A percentile compares a stretch with the other conserved stretches of the same genome.
Evolutionary conservation across 305 asterid species (phyloP).

Genomic region (Fraxinus angustifolia): DNA sequence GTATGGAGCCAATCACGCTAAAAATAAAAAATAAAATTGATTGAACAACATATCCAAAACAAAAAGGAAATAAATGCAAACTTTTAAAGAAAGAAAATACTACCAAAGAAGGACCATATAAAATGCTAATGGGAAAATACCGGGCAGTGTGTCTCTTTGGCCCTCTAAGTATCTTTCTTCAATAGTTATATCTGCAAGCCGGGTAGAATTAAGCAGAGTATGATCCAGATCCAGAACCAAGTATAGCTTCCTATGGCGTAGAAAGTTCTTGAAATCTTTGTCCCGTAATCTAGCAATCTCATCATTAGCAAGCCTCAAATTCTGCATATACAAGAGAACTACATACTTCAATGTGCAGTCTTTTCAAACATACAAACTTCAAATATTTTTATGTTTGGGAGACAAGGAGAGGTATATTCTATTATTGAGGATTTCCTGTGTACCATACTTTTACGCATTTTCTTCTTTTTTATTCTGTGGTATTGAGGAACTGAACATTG

Average conservation of each 20-base stretch:
- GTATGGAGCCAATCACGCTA: not conserved
- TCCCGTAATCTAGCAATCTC: conserved; percentile 74
- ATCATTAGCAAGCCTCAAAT: conserved; percentile 66
- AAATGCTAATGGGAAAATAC: conserved; percentile 32
- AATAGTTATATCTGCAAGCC: conserved; percentile 47
- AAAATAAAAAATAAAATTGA: not conserved
- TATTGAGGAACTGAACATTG: not conserved
- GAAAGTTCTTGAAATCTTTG: conserved; percentile 61
- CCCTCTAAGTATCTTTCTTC: conserved; percentile 60
- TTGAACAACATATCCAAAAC: conserved; percentile 15
- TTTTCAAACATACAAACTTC: conserved; percentile 10
- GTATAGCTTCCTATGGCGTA: conserved; percentile 57
- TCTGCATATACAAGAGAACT: conserved; percentile 46
- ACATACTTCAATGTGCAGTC: conserved; percentile 4
- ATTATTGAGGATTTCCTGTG: not conserved
- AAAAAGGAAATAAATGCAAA: not conserved
- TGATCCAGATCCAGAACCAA: conserved; percentile 96
- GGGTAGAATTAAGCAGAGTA: conserved; percentile 78
- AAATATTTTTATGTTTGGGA: not conserved
- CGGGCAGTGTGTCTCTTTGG: conserved; percentile 57
- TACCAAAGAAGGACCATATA: conserved; percentile 3
- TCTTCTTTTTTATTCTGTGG: conserved; percentile 6
- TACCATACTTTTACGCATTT: not conserved
- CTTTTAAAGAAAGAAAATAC: conserved; percentile 5
- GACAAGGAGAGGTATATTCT: not conserved